A percentile compares a stretch with the other conserved stretches of the same genome.
Conservation (phyloP, 345 rosid genomes). For the Eucalyptus curtisii region DNA sequence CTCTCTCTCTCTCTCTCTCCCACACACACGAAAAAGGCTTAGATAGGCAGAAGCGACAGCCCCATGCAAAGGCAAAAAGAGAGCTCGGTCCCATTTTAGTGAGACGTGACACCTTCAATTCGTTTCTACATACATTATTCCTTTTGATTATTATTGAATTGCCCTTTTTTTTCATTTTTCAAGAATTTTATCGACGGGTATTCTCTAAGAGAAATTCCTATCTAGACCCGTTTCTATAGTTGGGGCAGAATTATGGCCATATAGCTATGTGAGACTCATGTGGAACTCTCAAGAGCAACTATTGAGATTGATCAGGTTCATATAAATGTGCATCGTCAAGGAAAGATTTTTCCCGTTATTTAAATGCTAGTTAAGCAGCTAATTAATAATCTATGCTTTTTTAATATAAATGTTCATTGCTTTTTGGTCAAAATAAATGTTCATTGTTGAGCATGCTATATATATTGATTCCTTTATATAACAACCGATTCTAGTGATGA, state of each 20-base stretch:
- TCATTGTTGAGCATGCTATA: not conserved
- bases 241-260: not conserved
- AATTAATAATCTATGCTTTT: not conserved
- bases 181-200: not conserved
- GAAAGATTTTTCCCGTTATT: not conserved
- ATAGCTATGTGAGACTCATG: no score
- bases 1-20: not conserved
- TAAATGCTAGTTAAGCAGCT: not conserved
- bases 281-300: not conserved
- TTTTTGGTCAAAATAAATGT: not conserved
- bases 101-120: not conserved
- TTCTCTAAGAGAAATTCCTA: not conserved
- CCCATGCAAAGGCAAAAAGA: not conserved
- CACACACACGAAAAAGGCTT: not conserved
- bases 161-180: not conserved
- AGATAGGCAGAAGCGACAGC: not conserved
- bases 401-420: not conserved
- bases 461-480: not conserved
- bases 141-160: not conserved
- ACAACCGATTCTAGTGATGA: slow-evolving; percentile 3
- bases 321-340: not conserved
- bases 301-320: not conserved
- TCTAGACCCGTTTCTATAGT: not conserved
- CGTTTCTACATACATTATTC: not conserved
- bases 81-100: not conserved